Conservation (phyloP, 2,329 filamentous ascomycete genomes). For the Exserohilum turcica region DNA sequence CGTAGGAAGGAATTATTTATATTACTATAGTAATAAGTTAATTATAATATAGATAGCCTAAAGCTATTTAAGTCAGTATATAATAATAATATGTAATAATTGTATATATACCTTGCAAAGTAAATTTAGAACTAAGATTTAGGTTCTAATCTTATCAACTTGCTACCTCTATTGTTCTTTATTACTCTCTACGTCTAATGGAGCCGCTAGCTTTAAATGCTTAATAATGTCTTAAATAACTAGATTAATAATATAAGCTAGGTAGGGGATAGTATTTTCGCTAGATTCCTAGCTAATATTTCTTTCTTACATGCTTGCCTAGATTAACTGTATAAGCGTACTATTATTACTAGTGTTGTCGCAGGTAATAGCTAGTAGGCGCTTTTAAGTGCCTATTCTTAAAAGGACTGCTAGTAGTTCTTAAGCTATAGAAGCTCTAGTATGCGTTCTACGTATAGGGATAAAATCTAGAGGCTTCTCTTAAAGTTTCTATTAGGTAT, state of each 20-base stretch:
- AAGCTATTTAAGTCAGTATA: not conserved
- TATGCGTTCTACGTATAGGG: not conserved
- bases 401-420: not conserved
- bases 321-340: not conserved
- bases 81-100: not conserved
- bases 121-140: not conserved
- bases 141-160: not conserved
- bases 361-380: not conserved
- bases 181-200: not conserved
- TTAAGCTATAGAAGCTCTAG: not conserved
- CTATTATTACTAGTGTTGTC: not conserved
- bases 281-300: not conserved
- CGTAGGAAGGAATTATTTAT: not conserved
- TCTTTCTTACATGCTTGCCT: not conserved
- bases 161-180: not conserved
- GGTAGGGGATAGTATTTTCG: not conserved
- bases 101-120: not conserved
- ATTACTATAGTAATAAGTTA: not conserved
- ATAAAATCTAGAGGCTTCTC: conserved; percentile 11
- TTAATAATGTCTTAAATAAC: conserved; percentile 3
- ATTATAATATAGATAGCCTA: not conserved
- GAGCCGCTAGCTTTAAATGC: not conserved
- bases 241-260: conserved; percentile 10
- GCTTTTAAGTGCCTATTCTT: too few species aligned
- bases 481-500: not conserved